Conservation (phyloP, 2,329 filamentous ascomycete genomes). For the Aspergillus udagawae region DNA sequence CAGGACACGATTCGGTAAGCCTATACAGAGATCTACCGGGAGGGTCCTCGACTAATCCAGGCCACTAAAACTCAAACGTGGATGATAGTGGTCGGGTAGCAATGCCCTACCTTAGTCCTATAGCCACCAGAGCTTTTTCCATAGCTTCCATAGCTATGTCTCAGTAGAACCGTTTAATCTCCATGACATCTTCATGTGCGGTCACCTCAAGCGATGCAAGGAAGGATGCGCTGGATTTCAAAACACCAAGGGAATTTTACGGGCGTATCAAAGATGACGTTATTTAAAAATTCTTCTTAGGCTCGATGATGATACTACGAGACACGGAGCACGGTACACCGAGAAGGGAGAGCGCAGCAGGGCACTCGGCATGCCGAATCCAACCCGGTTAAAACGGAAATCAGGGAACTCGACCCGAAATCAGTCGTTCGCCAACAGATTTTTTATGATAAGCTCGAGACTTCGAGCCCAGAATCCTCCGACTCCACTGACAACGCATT, state of each 20-base stretch:
- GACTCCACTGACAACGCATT: background rate
- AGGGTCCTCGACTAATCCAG: background rate
- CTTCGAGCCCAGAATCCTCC: background rate
- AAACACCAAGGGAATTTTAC: background rate
- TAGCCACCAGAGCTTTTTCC: background rate
- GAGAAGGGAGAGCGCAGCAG: too few relatives aligned
- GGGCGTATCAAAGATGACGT: background rate
- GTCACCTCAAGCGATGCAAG: background rate
- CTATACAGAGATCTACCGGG: background rate
- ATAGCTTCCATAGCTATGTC: background rate
- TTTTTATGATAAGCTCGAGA: too few relatives aligned
- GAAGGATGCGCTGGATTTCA: background rate
- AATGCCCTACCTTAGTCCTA: background rate
- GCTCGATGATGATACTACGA: background rate
- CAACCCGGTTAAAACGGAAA: background rate
- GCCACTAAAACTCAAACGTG: background rate
- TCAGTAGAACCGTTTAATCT: background rate
- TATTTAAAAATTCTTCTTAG: background rate
- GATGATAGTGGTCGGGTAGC: too few relatives aligned
- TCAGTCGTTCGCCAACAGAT: too few relatives aligned
- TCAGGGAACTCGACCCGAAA: background rate
- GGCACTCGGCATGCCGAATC: background rate
- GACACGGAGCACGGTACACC: background rate
- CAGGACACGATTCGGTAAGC: background rate
- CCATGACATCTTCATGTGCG: background rate